Base-by-base conservation (phyloP, 2,329 filamentous ascomycete genomes). In the Akanthomyces muscarius region DNA sequence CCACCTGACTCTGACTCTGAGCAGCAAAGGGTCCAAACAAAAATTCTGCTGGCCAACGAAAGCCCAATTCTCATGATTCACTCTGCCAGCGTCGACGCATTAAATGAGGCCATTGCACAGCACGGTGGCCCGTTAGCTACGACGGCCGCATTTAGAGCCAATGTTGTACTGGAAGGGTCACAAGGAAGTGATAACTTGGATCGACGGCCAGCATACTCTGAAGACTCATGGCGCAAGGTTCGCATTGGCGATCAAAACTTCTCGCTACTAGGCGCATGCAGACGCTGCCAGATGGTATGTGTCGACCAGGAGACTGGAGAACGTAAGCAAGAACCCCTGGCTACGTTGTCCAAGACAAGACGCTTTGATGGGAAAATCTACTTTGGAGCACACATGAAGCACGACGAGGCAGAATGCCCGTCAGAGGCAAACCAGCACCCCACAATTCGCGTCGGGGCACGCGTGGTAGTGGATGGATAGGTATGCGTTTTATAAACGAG, bases 211-310 rank as follows among this genome's bases (percentile, higher is more conserved):
- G 73, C 91, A 0, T 98, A 95, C 73, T 82, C 83, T 0, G 94
- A 98, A 76, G 95, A 98, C 68, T 74, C 78, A 6, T 98, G 94
- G 94, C 79, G 78, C 14, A 80, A 76, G 18, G 70, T 97, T 47
- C 80, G 77, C 10, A 89, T 97, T 63, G 90, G 89, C 1, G 68
- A 74, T 2, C 81, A 88, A 64, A 74, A 76, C 11, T 90, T 91
- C 69, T 81, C 89, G 65, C 85, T 96, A 70, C 77, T 98, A 5
- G 94, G 93, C 0, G 85, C 90, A 3, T 99, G 95, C 71, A 85
- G 92, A 65, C 81, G 95, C 64, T 99, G 95, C 69, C 92, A 97
- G 73, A 98, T 99, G 93, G 89, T 99, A 11, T 97, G 94, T 72
- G 86, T 98, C 52, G 88, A 99, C 71, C 95, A 97, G 73, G 80